Evolutionary conservation across 768 basidiomycete genomes (phyloP).

Genomic region (Mycena rebaudengoi): DNA sequence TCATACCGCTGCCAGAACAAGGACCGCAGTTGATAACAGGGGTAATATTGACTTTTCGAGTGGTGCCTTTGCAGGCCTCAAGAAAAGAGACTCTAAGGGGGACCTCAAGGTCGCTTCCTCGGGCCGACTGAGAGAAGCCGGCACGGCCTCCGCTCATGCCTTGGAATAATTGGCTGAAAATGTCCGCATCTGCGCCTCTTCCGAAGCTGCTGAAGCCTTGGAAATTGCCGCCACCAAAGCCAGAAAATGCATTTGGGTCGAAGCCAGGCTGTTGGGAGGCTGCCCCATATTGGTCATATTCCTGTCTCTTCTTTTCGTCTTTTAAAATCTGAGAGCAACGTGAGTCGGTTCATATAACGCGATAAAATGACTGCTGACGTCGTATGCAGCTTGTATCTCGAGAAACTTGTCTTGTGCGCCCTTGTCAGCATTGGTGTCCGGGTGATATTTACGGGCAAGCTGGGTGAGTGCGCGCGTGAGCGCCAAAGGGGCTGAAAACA

Average conservation of each 20-base stretch:
- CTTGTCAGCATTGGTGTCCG: conserved; percentile 95
- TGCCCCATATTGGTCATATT: conserved; percentile 92
- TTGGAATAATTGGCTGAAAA: conserved; percentile 91
- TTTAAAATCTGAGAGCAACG: conserved; percentile 75
- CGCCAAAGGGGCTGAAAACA: conserved; percentile 5
- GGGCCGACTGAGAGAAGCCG: conserved; percentile 52
- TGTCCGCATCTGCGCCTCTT: conserved; percentile 58
- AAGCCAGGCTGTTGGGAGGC: conserved; percentile 95
- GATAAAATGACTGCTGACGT: conserved; percentile 58
- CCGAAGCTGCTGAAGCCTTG: conserved; percentile 69
- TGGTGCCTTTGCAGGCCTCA: conserved; percentile 93
- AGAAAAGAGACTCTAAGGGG: conserved; percentile 82
- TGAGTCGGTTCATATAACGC: neutral
- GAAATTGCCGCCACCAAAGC: conserved; percentile 65
- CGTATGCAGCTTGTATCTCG: conserved; percentile 97
- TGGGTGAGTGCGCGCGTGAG: conserved; percentile 47
- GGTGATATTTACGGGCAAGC: conserved; percentile 98
- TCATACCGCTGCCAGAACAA: conserved; percentile 89
- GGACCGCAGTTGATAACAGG: conserved; percentile 86
- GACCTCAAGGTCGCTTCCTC: conserved; percentile 87
- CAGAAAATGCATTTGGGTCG: conserved; percentile 85
- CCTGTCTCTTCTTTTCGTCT: conserved; percentile 91
- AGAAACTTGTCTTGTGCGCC: conserved; percentile 91
- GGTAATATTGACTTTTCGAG: conserved; percentile 75
- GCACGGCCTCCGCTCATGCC: conserved; percentile 62